phyloP scores from a whole-genome alignment of 169 alveolate species.

The Plasmodium billcollinsi region DNA sequence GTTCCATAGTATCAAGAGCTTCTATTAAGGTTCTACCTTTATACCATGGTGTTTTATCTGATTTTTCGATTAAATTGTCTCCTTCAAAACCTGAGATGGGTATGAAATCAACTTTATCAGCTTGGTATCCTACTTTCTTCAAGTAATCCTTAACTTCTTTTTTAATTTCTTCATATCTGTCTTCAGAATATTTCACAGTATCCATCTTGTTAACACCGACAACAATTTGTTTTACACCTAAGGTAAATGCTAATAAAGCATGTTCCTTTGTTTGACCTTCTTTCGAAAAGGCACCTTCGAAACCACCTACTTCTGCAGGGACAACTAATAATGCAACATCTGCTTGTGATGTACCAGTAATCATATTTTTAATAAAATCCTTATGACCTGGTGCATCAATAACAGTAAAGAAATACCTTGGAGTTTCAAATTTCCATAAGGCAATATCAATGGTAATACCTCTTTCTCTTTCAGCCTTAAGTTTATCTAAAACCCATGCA shows the following conservation, averaged over 20 bases:
- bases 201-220: constrained; percentile 99
- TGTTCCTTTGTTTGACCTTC: constrained; percentile 99
- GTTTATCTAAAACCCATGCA: constrained; percentile 99
- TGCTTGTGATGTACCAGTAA: constrained; percentile 99
- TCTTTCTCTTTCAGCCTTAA: constrained; percentile 98
- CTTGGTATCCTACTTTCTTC: constrained; percentile 98
- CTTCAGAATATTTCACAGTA: constrained; percentile 95
- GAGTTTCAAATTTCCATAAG: constrained; percentile 98
- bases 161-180: constrained; percentile 96
- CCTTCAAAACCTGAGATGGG: constrained; percentile 99
- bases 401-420: constrained; percentile 96
- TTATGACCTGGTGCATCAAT: constrained; percentile 99
- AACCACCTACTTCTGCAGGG: constrained; percentile 98
- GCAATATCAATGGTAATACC: constrained; percentile 99
- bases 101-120: constrained; percentile 97
- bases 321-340: constrained; percentile 98
- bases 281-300: constrained; percentile 97
- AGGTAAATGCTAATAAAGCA: constrained; percentile 97
- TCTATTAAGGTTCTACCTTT: constrained; percentile 97
- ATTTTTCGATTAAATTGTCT: constrained; percentile 97
- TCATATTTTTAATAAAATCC: constrained; percentile 99
- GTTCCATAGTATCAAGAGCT: constrained; percentile 96
- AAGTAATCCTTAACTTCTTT: constrained; percentile 96
- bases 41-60: constrained; percentile 98
- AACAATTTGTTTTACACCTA: constrained; percentile 99